Base-by-base conservation (phyloP, 169 alveolate genomes). In the Cryptosporidium tyzzeri region DNA sequence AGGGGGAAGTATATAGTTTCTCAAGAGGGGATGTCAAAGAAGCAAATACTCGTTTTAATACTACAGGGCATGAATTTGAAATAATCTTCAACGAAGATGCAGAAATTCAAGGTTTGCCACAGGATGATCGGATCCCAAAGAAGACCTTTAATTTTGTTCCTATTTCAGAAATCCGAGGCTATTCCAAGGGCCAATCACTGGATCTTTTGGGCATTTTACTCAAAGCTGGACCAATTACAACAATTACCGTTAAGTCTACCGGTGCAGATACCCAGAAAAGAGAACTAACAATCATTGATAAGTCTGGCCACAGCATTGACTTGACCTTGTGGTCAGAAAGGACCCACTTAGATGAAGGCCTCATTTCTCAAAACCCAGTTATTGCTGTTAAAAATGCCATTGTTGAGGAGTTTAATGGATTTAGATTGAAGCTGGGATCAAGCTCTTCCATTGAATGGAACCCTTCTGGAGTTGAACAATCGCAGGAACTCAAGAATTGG, bases 21-120 rank as follows among this genome's bases (percentile, higher is more conserved):
- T 73, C 89, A 23, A 86, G 70, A 31, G 92, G 92, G 8, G 89
- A 86, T 16, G 92, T 86, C 12, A 86, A 86, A 39, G 89, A 86
- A 33, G 92, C 92, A 6, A 86, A 86, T 70, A 55, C 92, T 35
- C 44, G 87, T 10, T 86, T 86, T 53, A 86, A 86, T 29, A 74
- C 86, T 3, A 80, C 89, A 14, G 89, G 89, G 1, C 89, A 80
- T 45, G 89, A 65, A 16, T 80, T 80, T 80, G 89, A 80, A 39
- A 80, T 80, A 12, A 62, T 80, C 4, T 80, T 80, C 44, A 80
- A 80, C 26, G 89, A 80, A 65, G 89, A 80, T 23, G 89, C 89
- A 12, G 89, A 80, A 8, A 80, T 80, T 10, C 89, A 80, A n/a
- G 62, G 62, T 23, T 44, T 80, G 50, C 89, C 89, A 4, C 80